Evolutionary conservation across 2,329 filamentous ascomycete species (phyloP).

Genomic region (Pseudogymnoascus sp.): DNA sequence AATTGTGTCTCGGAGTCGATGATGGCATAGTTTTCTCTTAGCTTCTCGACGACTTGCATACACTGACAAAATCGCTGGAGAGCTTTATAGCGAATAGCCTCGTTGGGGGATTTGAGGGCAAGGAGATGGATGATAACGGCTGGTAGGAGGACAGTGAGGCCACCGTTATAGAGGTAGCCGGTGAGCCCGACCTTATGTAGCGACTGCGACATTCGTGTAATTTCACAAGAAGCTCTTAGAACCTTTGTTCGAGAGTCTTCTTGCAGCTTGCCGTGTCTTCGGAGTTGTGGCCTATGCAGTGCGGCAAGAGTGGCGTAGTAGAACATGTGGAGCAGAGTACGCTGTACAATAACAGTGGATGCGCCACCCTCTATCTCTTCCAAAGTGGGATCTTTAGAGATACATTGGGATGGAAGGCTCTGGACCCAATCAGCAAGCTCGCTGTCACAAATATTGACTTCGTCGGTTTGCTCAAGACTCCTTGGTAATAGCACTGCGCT

Average conservation of each 20-base stretch:
- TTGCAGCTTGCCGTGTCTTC: conserved; percentile 41
- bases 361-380: conserved; percentile 50
- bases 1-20: conserved; percentile 86
- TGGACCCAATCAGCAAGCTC: conserved; percentile 69
- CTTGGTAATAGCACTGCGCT: conserved; percentile 77
- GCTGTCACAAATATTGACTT: conserved; percentile 66
- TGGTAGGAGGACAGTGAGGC: conserved; percentile 77
- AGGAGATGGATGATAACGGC: conserved; percentile 86
- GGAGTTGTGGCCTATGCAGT: conserved; percentile 56
- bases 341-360: conserved; percentile 55
- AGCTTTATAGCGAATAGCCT: conserved; percentile 61
- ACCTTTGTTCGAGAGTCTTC: conserved; percentile 74
- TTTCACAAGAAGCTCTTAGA: conserved; percentile 69
- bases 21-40: conserved; percentile 78
- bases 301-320: conserved; percentile 84
- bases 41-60: conserved; percentile 77
- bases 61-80: conserved; percentile 76
- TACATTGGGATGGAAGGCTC: conserved; percentile 59
- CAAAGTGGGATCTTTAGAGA: conserved; percentile 51
- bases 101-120: conserved; percentile 74
- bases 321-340: conserved; percentile 78
- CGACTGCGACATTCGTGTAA: conserved; percentile 71
- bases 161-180: conserved; percentile 71
- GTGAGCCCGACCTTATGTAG: conserved; percentile 66
- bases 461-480: conserved; percentile 62